Evolutionary conservation across 2,329 filamentous ascomycete species (phyloP), one percentile per base, ranked within the genome.

Genomic region (Zalaria obscura): DNA sequence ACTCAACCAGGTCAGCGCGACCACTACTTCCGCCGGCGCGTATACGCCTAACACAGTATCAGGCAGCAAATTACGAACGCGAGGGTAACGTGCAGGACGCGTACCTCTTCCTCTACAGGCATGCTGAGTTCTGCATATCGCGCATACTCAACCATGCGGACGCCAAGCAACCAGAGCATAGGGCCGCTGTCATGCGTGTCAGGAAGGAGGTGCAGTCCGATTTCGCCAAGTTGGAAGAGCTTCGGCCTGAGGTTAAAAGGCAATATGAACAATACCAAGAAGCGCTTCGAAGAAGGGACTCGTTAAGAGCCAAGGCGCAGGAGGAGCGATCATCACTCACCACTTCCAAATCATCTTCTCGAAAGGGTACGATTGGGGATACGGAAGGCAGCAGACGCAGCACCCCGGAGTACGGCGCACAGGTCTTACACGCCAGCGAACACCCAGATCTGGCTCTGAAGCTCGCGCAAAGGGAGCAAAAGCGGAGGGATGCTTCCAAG

Each of bases 71-170:
- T 52, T 94, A 94, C 57, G 73, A 91, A 53, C 73, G 75, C 35
- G 89, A 96, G 61, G 80, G 81, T 53, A 88, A 95, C 61, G 77
- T 86, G 48, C 77, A 87, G 52, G 82, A 91, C 55, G 84, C 89
- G 4, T 98, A 93, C 60, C 73, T 95, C 41, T 77, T 96, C 45
- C 75, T 93, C n/a, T 85, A 91, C 57, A 79, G 91, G 51, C 87
- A 93, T 63, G 86, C 86, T 6, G 73, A 80, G 40, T 76, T 98
- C n/a, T 75, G 94, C 25, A 67, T 94, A 27, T 75, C 85, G 5
- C 73, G 81, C 41, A 69, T 98, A 5, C 71, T 75, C 0, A 72
- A 67, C 1, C 91, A 96, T 52, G 87, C 89, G 1, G 77, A 91
- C 42, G 76, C 76, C 36, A 80, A 75, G 50, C 72, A 76, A 5